A percentile compares a stretch with the other conserved stretches of the same genome.
These are phyloP conservation scores for Aspergillus glaucus DNA, from an alignment of 2,329 filamentous ascomycete species.

Conservation along the genomic window DNA sequence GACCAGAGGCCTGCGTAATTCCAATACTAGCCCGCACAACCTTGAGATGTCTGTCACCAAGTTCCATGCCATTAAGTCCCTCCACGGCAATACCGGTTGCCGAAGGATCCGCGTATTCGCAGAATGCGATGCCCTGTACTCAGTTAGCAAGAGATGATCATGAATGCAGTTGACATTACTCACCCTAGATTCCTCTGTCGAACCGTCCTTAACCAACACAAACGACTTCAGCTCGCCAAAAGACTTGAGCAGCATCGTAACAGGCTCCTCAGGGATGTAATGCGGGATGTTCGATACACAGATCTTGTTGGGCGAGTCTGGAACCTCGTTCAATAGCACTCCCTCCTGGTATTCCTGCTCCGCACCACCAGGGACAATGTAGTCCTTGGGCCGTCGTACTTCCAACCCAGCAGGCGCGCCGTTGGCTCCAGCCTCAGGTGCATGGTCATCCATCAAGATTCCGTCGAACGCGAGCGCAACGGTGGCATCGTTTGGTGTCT, in stretches of 20 bases:
- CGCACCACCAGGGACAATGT: slow-evolving; percentile 81
- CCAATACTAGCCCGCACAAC: slow-evolving; percentile 87
- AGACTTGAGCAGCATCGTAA: slow-evolving; percentile 79
- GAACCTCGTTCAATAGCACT: slow-evolving; percentile 70
- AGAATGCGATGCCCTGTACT: slow-evolving; percentile 82
- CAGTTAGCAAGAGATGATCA: neutral
- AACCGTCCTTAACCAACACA: slow-evolving; percentile 76
- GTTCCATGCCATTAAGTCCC: slow-evolving; percentile 85
- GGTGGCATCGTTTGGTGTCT: slow-evolving; percentile 78
- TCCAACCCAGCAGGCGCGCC: slow-evolving; percentile 54
- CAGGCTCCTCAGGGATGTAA: slow-evolving; percentile 85
- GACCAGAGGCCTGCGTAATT: slow-evolving; percentile 81
- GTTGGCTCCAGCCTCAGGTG: slow-evolving; percentile 50
- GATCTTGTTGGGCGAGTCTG: slow-evolving; percentile 93
- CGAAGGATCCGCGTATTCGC: slow-evolving; percentile 75
- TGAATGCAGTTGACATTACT: slow-evolving; percentile 24
- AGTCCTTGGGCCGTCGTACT: slow-evolving; percentile 88
- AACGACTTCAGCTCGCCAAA: slow-evolving; percentile 95
- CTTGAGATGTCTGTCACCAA: slow-evolving; percentile 79
- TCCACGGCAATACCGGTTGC: slow-evolving; percentile 80
- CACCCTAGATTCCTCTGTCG: slow-evolving; percentile 81
- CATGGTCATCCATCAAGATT: slow-evolving; percentile 74
- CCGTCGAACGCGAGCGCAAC: slow-evolving; percentile 86
- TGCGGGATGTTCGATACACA: slow-evolving; percentile 82
- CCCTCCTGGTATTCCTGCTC: slow-evolving; percentile 69